These are phyloP conservation scores for Xylaria sp. DNA, from an alignment of 2,329 filamentous ascomycete species.

Conservation along the genomic window DNA sequence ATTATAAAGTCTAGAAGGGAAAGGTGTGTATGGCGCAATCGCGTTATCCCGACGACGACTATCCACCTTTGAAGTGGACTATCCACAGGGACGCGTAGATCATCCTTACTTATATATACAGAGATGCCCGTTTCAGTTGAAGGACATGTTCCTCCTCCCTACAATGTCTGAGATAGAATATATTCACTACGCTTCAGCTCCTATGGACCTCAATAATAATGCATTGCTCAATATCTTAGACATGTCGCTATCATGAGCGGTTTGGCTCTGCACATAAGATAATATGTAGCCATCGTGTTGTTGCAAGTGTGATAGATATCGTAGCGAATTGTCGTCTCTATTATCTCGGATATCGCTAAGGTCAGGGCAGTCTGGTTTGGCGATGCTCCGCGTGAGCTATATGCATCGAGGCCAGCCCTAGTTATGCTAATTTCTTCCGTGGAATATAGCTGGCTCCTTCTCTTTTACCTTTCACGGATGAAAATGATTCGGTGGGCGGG, in stretches of 20 bases:
- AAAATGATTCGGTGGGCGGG: neutral
- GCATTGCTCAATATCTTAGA: neutral
- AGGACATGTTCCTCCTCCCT: too few species aligned
- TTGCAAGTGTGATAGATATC: neutral
- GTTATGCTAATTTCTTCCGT: neutral
- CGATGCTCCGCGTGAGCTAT: neutral
- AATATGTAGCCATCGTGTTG: neutral
- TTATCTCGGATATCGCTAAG: neutral
- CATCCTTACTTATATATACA: neutral
- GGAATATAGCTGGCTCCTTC: neutral
- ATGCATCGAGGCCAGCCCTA: neutral
- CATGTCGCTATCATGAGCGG: neutral
- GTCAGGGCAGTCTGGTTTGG: neutral
- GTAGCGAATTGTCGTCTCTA: neutral
- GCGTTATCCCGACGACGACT: neutral
- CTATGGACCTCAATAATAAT: neutral
- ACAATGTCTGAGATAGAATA: neutral
- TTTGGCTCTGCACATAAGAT: neutral
- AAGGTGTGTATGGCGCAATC: slow-evolving; percentile 9
- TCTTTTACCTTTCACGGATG: neutral
- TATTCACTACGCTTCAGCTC: neutral
- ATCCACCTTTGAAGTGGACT: neutral
- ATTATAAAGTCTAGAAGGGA: neutral
- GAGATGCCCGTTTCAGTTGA: neutral
- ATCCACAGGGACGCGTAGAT: neutral